These are phyloP conservation scores for Mycotypha africana DNA, from an alignment of 371 early-diverging fungal genomes.

Conservation along the genomic window DNA sequence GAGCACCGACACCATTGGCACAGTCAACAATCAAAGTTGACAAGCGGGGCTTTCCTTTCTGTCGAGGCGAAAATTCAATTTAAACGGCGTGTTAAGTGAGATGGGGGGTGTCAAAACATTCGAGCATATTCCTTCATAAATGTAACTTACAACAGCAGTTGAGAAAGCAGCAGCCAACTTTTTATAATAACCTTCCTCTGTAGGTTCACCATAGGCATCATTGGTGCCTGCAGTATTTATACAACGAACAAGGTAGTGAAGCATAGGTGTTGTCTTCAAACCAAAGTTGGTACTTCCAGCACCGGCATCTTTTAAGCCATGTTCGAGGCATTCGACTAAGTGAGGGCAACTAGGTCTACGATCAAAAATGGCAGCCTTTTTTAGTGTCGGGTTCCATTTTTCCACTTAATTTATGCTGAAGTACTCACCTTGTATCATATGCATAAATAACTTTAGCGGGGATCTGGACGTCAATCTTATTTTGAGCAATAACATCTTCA, in stretches of 20 bases:
- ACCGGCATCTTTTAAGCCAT: conserved; percentile 73
- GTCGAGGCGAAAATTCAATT: conserved; percentile 11
- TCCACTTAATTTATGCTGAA: not conserved
- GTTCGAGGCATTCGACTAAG: conserved; percentile 75
- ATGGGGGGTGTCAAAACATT: not conserved
- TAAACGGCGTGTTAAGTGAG: conserved; percentile 10
- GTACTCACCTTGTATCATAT: conserved; percentile 85
- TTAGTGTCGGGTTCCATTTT: not conserved
- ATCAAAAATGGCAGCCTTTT: no score
- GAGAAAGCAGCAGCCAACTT: conserved; percentile 85
- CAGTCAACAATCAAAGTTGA: conserved; percentile 82
- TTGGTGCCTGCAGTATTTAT: conserved; percentile 74
- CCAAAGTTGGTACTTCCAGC: conserved; percentile 78
- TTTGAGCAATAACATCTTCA: conserved; percentile 56
- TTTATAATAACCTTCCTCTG: conserved; percentile 86
- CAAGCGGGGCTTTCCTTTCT: conserved; percentile 63
- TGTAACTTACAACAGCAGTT: conserved; percentile 71
- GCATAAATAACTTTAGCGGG: conserved; percentile 76
- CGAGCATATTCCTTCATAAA: no score
- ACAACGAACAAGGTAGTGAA: conserved; percentile 94
- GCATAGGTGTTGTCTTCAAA: conserved; percentile 95
- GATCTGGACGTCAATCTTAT: conserved; percentile 67
- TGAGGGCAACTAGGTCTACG: conserved; percentile 85
- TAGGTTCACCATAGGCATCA: conserved; percentile 89
- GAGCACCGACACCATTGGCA: conserved; percentile 98